Conservation (phyloP, 768 basidiomycete genomes). For the Crucibulum laeve region DNA sequence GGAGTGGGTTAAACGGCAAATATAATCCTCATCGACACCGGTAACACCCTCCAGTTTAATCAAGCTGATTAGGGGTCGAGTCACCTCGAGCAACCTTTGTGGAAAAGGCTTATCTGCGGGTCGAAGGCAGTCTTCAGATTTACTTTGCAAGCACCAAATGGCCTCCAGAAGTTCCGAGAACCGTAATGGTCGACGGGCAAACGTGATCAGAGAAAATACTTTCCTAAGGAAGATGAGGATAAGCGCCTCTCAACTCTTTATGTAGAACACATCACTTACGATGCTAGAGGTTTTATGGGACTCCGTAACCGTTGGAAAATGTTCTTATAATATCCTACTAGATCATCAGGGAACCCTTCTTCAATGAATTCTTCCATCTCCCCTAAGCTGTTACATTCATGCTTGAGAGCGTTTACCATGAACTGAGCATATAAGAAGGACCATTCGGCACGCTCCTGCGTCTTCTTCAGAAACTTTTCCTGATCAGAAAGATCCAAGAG, state of each 20-base stretch:
- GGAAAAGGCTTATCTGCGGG: conserved; percentile 8
- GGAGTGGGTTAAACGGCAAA: conserved; percentile 21
- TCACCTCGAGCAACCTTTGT: conserved; percentile 5
- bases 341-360: conserved; percentile 8
- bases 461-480: conserved; percentile 4
- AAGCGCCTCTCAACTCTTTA: not conserved
- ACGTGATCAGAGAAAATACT: conserved; percentile 21
- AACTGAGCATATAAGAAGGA: conserved; percentile 23
- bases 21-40: conserved; percentile 7
- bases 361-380: conserved; percentile 14
- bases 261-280: conserved; percentile 8
- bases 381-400: conserved; percentile 8
- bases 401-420: conserved; percentile 15
- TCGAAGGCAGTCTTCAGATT: conserved; percentile 3
- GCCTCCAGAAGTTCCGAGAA: conserved; percentile 21
- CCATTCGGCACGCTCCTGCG: conserved; percentile 15
- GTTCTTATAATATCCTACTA: conserved; percentile 13
- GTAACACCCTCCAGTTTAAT: conserved; percentile 2
- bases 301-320: conserved; percentile 11
- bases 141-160: conserved; percentile 12
- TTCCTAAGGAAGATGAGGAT: conserved; percentile 12
- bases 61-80: conserved; percentile 14
- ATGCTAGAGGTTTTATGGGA: conserved; percentile 8
- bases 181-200: conserved; percentile 19
- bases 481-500: not conserved